A percentile compares a stretch with the other conserved stretches of the same genome.
Conservation (phyloP, 768 basidiomycete genomes). For the Rhodotorula kratochvilovae region DNA sequence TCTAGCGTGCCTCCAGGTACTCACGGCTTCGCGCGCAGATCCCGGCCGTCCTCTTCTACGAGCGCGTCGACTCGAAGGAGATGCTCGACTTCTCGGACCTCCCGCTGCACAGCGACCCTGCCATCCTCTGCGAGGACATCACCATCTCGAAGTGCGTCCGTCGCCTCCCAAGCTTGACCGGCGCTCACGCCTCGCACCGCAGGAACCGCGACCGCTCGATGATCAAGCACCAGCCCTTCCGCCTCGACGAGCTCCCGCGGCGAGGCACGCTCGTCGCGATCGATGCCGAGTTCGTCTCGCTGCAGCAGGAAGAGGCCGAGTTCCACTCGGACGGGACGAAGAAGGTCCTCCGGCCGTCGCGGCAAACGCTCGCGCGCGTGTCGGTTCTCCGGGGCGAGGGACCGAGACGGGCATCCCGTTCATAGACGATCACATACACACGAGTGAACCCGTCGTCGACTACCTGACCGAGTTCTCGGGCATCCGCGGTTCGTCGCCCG, state of each 20-base stretch:
- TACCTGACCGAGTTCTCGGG: conserved; percentile 97
- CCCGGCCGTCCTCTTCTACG: conserved; percentile 84
- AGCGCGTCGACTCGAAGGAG: conserved; percentile 62
- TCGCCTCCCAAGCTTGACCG: no score
- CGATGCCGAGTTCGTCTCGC: conserved; percentile 94
- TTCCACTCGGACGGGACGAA: conserved; percentile 90
- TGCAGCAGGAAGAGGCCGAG: conserved; percentile 98
- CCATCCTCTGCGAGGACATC: conserved; percentile 65
- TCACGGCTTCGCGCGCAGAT: conserved; percentile 52
- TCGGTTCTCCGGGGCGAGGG: conserved; percentile 87
- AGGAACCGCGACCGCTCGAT: conserved; percentile 70
- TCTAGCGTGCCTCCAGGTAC: no score
- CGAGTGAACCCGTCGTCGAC: conserved; percentile 89
- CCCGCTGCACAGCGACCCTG: conserved; percentile 63
- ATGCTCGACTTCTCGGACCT: conserved; percentile 63
- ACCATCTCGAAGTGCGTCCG: conserved; percentile 71
- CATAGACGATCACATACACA: conserved; percentile 97
- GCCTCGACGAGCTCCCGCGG: conserved; percentile 68
- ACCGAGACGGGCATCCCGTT: conserved; percentile 77
- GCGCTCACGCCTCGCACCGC: no score
- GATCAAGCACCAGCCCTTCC: conserved; percentile 73
- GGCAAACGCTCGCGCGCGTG: conserved; percentile 86
- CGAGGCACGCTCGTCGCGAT: conserved; percentile 87
- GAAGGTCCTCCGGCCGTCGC: conserved; percentile 82
- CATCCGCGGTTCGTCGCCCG: conserved; percentile 67